A percentile compares a stretch with the other conserved stretches of the same genome.
These are phyloP conservation scores for Scheffersomyces stambukii DNA, from an alignment of 1,139 yeast species.

Conservation along the genomic window DNA sequence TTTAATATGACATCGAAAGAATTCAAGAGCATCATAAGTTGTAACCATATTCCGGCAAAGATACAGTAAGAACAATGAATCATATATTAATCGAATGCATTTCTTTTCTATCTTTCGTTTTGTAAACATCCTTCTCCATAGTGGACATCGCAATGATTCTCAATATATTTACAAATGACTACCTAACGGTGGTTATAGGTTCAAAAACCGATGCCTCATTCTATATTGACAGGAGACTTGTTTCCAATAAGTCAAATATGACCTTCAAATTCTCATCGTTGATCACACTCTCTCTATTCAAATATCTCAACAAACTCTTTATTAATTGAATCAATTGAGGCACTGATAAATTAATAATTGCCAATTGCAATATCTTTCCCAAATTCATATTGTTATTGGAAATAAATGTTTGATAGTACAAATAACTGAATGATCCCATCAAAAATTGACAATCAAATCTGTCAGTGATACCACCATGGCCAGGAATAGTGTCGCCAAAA, in stretches of 20 bases:
- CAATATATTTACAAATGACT: too few species aligned
- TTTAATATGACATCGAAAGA: too few species aligned
- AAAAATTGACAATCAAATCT: slow-evolving; percentile 96
- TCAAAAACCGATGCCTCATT: too few species aligned
- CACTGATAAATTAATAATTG: slow-evolving; percentile 65
- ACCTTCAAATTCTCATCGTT: slow-evolving; percentile 24
- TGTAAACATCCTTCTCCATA: not conserved
- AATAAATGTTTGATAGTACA: slow-evolving; percentile 89
- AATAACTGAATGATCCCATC: slow-evolving; percentile 93
- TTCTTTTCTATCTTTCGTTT: not conserved
- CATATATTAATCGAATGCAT: slow-evolving; percentile 1
- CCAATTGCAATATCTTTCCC: slow-evolving; percentile 70
- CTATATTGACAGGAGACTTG: too few species aligned
- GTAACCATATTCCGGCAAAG: too few species aligned
- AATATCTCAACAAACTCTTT: slow-evolving; percentile 56
- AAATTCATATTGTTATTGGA: slow-evolving; percentile 69
- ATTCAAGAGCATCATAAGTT: slow-evolving; percentile 1
- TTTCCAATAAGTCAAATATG: slow-evolving; percentile 26
- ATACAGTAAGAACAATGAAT: not conserved
- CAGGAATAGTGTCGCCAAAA: slow-evolving; percentile 43
- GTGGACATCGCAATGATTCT: not conserved
- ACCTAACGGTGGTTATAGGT: too few species aligned
- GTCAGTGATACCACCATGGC: slow-evolving; percentile 98
- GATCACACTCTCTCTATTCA: slow-evolving; percentile 53
- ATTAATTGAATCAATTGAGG: slow-evolving; percentile 66